Percentiles rank a stretch among this genome's conserved stretches.
phyloP scores from a whole-genome alignment of 768 basidiomycete species.

The Filobasidium floriforme region DNA sequence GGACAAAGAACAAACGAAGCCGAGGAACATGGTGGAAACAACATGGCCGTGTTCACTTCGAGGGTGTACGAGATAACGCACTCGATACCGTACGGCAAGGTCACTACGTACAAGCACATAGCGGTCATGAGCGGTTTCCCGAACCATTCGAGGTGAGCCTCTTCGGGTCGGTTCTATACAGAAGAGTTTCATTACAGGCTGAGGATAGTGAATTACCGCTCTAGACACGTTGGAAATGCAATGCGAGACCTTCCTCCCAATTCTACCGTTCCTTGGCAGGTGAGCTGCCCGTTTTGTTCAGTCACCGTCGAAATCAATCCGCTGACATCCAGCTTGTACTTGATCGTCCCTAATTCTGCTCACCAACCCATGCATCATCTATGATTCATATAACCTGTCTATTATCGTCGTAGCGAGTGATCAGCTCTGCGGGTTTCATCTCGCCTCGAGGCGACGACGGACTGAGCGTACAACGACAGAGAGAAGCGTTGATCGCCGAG shows the following conservation, averaged over 20 bases:
- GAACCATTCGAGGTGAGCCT: slow-evolving; percentile 27
- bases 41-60: slow-evolving; percentile 15
- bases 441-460: slow-evolving; percentile 81
- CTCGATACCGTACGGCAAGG: slow-evolving; percentile 15
- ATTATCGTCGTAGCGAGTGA: slow-evolving; percentile 32
- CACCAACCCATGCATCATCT: not conserved
- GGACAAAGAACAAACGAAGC: not conserved
- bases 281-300: slow-evolving; percentile 13
- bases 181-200: not conserved
- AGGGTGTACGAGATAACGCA: slow-evolving; percentile 19
- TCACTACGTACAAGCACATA: slow-evolving; percentile 35
- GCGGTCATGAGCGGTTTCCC: slow-evolving; percentile 43
- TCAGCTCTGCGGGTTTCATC: slow-evolving; percentile 40
- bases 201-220: not conserved
- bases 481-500: slow-evolving; percentile 68
- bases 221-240: slow-evolving; percentile 42
- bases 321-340: not conserved
- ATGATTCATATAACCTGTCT: not conserved
- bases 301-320: not conserved
- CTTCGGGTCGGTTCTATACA: slow-evolving; percentile 13
- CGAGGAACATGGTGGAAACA: not conserved
- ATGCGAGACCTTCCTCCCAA: slow-evolving; percentile 33
- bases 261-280: slow-evolving; percentile 43
- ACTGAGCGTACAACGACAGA: slow-evolving; percentile 65
- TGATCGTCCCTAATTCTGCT: not conserved